Conservation (phyloP, 2,329 filamentous ascomycete species). For the Scedosporium aurantiacum region DNA sequence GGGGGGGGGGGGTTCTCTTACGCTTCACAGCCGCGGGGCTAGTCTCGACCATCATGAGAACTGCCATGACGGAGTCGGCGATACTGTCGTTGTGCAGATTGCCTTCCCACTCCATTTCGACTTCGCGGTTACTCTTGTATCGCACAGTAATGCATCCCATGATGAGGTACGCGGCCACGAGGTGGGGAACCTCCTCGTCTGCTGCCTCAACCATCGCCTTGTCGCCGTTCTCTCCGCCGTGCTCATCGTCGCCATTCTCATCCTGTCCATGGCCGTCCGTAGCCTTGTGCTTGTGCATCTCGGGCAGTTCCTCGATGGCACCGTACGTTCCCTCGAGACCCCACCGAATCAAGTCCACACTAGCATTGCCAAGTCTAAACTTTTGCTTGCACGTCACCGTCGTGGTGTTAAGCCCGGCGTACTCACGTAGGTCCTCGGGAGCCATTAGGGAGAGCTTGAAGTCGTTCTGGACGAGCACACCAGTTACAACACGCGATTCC, state of each 20-base stretch:
- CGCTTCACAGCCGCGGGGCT: slow-evolving; percentile 91
- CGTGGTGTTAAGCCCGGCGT: slow-evolving; percentile 91
- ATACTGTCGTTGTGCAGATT: slow-evolving; percentile 97
- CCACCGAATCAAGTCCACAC: slow-evolving; percentile 86
- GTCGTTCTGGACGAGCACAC: slow-evolving; percentile 92
- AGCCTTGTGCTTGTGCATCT: slow-evolving; percentile 29
- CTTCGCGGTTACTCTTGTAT: slow-evolving; percentile 63
- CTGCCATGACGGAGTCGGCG: slow-evolving; percentile 91
- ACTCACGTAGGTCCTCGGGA: slow-evolving; percentile 88
- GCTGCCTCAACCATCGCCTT: slow-evolving; percentile 37
- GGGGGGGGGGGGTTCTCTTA: slow-evolving; percentile 27
- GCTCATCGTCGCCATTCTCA: slow-evolving; percentile 15
- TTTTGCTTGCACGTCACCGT: slow-evolving; percentile 89
- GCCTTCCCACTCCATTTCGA: slow-evolving; percentile 93
- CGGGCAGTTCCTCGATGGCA: slow-evolving; percentile 59
- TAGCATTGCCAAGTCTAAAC: slow-evolving; percentile 76
- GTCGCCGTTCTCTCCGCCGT: slow-evolving; percentile 21
- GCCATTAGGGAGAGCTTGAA: slow-evolving; percentile 97
- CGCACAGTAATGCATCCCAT: slow-evolving; percentile 88
- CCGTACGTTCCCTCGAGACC: slow-evolving; percentile 91
- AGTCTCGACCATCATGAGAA: slow-evolving; percentile 83
- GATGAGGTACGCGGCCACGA: slow-evolving; percentile 52
- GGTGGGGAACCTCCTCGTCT: slow-evolving; percentile 50
- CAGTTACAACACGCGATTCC: slow-evolving; percentile 53
- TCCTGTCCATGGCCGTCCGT: background rate